These are phyloP conservation scores for Ambrosia artemisiifolia DNA, from an alignment of 129 eudicot genomes.

Conservation along the genomic window DNA sequence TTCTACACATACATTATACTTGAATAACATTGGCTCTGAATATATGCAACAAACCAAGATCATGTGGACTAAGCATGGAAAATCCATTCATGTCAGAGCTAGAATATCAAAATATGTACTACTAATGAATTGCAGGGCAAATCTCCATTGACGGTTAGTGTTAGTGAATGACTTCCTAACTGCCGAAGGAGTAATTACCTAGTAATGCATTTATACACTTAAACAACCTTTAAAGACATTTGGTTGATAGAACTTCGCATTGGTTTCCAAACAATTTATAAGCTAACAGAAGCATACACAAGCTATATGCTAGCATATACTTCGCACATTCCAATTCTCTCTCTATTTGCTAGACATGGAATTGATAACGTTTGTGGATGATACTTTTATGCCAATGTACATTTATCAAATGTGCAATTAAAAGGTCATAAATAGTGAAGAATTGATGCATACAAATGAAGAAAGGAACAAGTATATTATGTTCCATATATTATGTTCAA, in stretches of 20 bases:
- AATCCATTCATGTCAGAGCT: not conserved
- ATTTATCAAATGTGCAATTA: not conserved
- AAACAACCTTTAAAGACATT: not conserved
- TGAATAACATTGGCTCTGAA: too few species aligned
- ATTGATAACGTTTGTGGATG: not conserved
- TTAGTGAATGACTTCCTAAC: not conserved
- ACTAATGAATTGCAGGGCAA: not conserved
- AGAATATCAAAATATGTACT: not conserved
- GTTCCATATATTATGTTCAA: not conserved
- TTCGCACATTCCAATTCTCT: conserved; percentile 2
- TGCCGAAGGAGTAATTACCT: conserved; percentile 5
- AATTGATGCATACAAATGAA: not conserved
- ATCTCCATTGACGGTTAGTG: conserved; percentile 5
- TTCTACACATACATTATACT: too few species aligned
- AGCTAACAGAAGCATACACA: not conserved
- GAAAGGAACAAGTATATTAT: not conserved
- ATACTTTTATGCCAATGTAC: not conserved
- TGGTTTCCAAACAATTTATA: conserved; percentile 2
- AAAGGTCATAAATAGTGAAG: not conserved
- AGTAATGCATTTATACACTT: not conserved
- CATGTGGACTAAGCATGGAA: not conserved
- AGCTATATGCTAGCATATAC: conserved; percentile 6
- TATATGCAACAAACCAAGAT: too few species aligned
- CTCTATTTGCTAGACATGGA: not conserved
- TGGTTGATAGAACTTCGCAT: not conserved